A percentile compares a stretch with the other conserved stretches of the same genome.
Conservation (phyloP, 805 yeast genomes). For the Hanseniaspora jakobsenii region DNA sequence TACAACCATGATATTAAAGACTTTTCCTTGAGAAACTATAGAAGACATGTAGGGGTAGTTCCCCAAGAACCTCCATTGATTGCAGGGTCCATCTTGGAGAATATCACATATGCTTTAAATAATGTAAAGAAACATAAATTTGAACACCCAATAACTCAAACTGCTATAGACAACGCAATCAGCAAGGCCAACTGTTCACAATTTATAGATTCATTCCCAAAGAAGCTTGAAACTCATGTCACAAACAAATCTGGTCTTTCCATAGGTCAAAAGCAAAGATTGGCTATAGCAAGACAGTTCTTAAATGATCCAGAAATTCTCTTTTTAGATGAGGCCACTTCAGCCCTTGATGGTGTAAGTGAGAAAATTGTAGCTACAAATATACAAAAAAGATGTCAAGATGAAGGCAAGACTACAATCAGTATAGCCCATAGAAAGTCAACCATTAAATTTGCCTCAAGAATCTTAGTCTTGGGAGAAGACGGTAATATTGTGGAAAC, state of each 20-base stretch:
- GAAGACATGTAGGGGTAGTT: conserved; percentile 74
- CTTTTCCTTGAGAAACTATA: conserved; percentile 58
- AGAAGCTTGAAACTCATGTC: conserved; percentile 65
- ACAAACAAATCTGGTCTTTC: conserved; percentile 81
- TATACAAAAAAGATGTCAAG: conserved; percentile 38
- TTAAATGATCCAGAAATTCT: conserved; percentile 68
- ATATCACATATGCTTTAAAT: conserved; percentile 59
- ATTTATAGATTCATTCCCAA: conserved; percentile 66
- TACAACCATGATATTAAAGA: conserved; percentile 53
- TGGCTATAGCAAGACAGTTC: conserved; percentile 81
- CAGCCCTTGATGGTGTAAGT: conserved; percentile 80
- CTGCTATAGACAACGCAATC: conserved; percentile 49
- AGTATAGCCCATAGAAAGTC: conserved; percentile 86
- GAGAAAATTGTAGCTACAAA: conserved; percentile 77
- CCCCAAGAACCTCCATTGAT: conserved; percentile 86
- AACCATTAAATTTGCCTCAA: conserved; percentile 71
- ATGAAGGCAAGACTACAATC: conserved; percentile 56
- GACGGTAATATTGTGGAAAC: conserved; percentile 67
- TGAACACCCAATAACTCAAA: conserved; percentile 42
- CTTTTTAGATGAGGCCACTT: conserved; percentile 86
- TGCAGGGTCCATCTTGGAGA: conserved; percentile 74
- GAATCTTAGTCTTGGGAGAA: conserved; percentile 64
- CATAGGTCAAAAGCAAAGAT: conserved; percentile 91
- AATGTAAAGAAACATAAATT: no score
- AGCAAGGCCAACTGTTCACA: conserved; percentile 58